Conservation (phyloP, 345 rosid genomes). For the Brassica rapa region DNA sequence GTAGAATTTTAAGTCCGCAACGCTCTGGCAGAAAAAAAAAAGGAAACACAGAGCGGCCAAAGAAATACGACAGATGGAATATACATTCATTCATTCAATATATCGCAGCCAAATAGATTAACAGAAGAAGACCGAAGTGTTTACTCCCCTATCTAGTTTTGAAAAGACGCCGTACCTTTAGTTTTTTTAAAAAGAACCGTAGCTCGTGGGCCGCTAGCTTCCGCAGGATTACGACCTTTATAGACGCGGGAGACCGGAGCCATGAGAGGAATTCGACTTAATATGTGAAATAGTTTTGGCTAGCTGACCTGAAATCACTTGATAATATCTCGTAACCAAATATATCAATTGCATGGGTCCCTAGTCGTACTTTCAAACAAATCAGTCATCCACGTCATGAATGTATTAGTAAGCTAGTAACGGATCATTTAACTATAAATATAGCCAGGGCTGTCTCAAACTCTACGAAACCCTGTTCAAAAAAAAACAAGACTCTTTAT, state of each 20-base stretch:
- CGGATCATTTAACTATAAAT: background rate
- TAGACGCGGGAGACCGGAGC: background rate
- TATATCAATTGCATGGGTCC: background rate
- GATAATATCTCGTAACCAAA: background rate
- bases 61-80: too few relatives aligned
- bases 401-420: background rate
- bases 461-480: too few relatives aligned
- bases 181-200: too few relatives aligned
- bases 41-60: background rate
- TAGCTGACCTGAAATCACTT: conserved; percentile 1
- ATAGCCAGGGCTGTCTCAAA: too few relatives aligned
- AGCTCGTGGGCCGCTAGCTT: background rate
- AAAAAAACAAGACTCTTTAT: too few relatives aligned
- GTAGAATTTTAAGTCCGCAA: too few relatives aligned
- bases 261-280: background rate
- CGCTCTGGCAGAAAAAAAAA: background rate
- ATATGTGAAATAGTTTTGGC: conserved; percentile 31
- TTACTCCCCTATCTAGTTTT: background rate
- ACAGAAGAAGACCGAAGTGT: background rate
- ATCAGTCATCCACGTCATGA: background rate
- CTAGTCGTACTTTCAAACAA: background rate
- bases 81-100: background rate
- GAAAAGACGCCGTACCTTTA: too few relatives aligned
- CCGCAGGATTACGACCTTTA: background rate
- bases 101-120: background rate